A percentile compares a stretch with the other conserved stretches of the same genome.
Evolutionary conservation across 208 protist genomes (phyloP).

Genomic region (Acanthamoeba quina): DNA sequence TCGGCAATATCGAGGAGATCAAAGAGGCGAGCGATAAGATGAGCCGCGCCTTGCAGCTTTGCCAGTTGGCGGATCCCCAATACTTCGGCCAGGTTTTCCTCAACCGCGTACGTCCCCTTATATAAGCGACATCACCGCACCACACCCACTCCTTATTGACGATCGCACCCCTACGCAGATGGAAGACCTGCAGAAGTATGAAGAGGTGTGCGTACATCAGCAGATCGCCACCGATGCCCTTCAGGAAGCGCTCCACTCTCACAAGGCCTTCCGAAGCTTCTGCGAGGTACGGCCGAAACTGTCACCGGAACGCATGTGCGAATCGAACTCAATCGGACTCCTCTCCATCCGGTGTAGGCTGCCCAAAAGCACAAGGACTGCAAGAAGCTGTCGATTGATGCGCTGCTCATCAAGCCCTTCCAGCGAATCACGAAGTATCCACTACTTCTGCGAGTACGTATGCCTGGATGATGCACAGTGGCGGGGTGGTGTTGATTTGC

Average conservation of each 20-base stretch:
- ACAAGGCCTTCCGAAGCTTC: not conserved
- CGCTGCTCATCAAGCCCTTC: slow-evolving; percentile 66
- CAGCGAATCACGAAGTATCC: slow-evolving; percentile 72
- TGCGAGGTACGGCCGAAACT: slow-evolving; percentile 15
- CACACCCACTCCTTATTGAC: not conserved
- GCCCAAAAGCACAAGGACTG: slow-evolving; percentile 34
- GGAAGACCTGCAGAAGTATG: slow-evolving; percentile 40
- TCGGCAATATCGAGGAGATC: slow-evolving; percentile 53
- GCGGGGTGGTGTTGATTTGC: not conserved
- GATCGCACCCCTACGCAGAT: not conserved
- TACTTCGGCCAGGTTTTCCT: slow-evolving; percentile 59
- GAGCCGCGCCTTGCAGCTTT: not conserved
- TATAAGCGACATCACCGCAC: not conserved
- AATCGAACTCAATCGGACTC: no score
- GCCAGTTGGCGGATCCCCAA: not conserved
- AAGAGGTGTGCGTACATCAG: slow-evolving; percentile 60
- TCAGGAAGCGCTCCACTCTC: slow-evolving; percentile 25
- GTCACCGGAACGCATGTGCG: no score
- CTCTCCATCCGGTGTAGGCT: not conserved
- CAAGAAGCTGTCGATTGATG: not conserved
- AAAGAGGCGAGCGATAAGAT: not conserved
- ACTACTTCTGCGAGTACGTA: slow-evolving; percentile 41
- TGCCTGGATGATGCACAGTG: no score
- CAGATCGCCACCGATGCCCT: slow-evolving; percentile 24
- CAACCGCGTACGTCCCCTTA: not conserved